Percentiles rank a stretch among this genome's conserved stretches.
Evolutionary conservation across 805 yeast genomes (phyloP).

Genomic region (Yarrowia sp.): DNA sequence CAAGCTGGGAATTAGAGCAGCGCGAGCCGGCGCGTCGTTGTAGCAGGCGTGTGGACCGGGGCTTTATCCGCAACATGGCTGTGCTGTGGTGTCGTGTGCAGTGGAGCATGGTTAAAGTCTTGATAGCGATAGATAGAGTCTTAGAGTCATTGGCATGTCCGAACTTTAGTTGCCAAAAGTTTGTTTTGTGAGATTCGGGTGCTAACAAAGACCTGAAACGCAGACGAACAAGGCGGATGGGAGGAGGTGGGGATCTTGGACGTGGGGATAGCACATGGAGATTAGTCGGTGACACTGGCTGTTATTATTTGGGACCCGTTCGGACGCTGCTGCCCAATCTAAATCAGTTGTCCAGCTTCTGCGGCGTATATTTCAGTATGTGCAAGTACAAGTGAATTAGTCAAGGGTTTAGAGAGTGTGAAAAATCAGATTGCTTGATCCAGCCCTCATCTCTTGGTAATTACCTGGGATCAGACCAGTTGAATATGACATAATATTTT

Average conservation of each 20-base stretch:
- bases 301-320: not conserved
- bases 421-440: no score
- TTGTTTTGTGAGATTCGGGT: not conserved
- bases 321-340: not conserved
- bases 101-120: constrained; percentile 32
- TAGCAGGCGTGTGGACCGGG: not conserved
- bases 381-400: not conserved
- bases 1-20: constrained; percentile 24
- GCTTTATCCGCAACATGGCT: constrained; percentile 19
- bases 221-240: constrained; percentile 29
- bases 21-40: constrained; percentile 2
- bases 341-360: not conserved
- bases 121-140: constrained; percentile 35
- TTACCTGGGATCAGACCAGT: no score
- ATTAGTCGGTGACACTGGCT: not conserved
- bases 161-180: constrained; percentile 9
- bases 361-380: constrained; percentile 13
- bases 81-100: constrained; percentile 34
- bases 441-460: no score
- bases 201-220: constrained; percentile 20
- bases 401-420: not conserved
- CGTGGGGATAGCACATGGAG: constrained; percentile 19
- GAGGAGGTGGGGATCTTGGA: constrained; percentile 18
- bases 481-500: no score
- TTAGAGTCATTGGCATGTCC: constrained; percentile 35